These are phyloP conservation scores for Peronospora destructor DNA, from an alignment of 352 stramenopile species.

Conservation along the genomic window DNA sequence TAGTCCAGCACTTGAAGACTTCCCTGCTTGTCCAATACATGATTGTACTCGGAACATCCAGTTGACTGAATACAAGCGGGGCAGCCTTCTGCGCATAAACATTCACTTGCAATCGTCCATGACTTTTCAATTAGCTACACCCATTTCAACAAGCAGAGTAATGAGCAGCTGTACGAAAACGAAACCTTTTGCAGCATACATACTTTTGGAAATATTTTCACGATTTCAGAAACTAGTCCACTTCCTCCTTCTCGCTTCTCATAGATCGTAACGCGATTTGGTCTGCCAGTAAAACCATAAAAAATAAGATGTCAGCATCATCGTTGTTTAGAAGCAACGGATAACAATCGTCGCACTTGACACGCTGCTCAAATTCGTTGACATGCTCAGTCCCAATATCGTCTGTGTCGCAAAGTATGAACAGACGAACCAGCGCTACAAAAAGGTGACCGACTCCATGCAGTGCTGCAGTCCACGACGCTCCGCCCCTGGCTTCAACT, in stretches of 20 bases:
- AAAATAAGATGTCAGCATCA: constrained; percentile 3
- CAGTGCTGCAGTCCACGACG: constrained; percentile 46
- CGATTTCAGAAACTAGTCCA: constrained; percentile 79
- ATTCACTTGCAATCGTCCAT: constrained; percentile 68
- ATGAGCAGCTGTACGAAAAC: not conserved
- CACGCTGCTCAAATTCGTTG: constrained; percentile 61
- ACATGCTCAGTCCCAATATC: constrained; percentile 86
- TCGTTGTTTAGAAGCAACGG: not conserved
- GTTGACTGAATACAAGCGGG: constrained; percentile 83
- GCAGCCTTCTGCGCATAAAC: constrained; percentile 71
- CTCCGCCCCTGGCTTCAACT: constrained; percentile 30
- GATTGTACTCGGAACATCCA: constrained; percentile 87
- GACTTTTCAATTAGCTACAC: constrained; percentile 43
- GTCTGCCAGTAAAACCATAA: constrained; percentile 23
- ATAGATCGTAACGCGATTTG: constrained; percentile 83
- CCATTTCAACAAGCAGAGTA: not conserved
- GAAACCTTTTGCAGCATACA: not conserved
- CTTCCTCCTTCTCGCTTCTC: constrained; percentile 84
- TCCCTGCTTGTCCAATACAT: constrained; percentile 79
- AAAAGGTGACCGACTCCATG: constrained; percentile 89
- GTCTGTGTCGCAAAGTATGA: constrained; percentile 82
- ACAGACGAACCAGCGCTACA: constrained; percentile 88
- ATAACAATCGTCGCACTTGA: constrained; percentile 27
- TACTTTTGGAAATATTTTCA: constrained; percentile 52
- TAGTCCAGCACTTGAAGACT: constrained; percentile 64